Conservation (phyloP, 2,329 filamentous ascomycete species). For the Polychaeton citri region DNA sequence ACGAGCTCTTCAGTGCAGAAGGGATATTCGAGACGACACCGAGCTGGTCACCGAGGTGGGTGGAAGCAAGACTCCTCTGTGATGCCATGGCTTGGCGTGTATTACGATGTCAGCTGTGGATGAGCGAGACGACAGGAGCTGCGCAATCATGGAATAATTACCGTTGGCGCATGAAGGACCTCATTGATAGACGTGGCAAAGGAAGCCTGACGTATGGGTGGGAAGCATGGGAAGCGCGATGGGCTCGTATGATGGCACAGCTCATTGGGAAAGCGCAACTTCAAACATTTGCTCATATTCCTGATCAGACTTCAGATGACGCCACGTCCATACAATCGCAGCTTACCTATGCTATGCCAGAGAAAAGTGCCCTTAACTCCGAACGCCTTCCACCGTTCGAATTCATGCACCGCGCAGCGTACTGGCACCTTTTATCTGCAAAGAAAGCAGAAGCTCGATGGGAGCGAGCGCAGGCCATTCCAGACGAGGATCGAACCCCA, state of each 20-base stretch:
- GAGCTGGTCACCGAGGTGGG: conserved; percentile 80
- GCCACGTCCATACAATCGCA: conserved; percentile 2
- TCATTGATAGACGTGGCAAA: conserved; percentile 71
- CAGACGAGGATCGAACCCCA: conserved; percentile 43
- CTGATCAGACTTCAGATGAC: conserved; percentile 6
- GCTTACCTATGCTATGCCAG: conserved; percentile 32
- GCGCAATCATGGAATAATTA: conserved; percentile 72
- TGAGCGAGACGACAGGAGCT: conserved; percentile 63
- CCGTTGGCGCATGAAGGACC: conserved; percentile 56
- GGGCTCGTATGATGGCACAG: conserved; percentile 49
- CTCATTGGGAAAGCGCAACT: conserved; percentile 26
- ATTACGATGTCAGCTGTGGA: conserved; percentile 71
- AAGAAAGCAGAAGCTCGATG: conserved; percentile 39
- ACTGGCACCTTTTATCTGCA: conserved; percentile 44
- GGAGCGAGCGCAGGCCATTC: conserved; percentile 40
- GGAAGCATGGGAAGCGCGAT: conserved; percentile 81
- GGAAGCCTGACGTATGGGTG: conserved; percentile 85
- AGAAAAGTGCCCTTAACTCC: conserved; percentile 35
- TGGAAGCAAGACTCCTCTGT: conserved; percentile 78
- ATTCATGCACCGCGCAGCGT: conserved; percentile 47
- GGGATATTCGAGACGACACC: conserved; percentile 70
- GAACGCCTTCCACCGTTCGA: conserved; percentile 46
- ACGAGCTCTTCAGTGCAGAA: conserved; percentile 66
- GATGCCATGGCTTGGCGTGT: conserved; percentile 71
- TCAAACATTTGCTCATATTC: not conserved